These are phyloP conservation scores for Scytalidium sp. DNA, from an alignment of 2,329 filamentous ascomycete species.

Conservation along the genomic window DNA sequence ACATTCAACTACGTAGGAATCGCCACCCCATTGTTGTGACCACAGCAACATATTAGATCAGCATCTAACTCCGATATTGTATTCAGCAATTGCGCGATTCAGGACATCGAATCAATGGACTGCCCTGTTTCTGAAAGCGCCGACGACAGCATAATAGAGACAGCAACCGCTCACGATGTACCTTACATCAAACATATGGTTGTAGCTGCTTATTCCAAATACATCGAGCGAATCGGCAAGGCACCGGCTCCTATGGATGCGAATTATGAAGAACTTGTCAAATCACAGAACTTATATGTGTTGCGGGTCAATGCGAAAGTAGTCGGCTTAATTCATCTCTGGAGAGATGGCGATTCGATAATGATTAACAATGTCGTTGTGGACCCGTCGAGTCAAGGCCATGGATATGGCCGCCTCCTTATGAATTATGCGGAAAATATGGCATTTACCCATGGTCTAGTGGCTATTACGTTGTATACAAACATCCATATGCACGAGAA, in stretches of 20 bases:
- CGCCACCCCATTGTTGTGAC: no score
- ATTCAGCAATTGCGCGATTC: neutral
- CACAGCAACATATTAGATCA: no score
- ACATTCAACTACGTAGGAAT: no score
- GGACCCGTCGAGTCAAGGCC: slow-evolving; percentile 13
- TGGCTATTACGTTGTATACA: slow-evolving; percentile 15
- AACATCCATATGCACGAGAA: slow-evolving; percentile 23
- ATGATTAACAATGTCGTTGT: slow-evolving; percentile 21
- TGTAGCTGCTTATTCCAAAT: slow-evolving; percentile 30
- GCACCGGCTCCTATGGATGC: slow-evolving; percentile 33
- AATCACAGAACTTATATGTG: slow-evolving; percentile 21
- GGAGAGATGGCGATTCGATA: slow-evolving; percentile 4
- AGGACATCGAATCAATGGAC: neutral
- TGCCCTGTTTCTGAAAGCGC: neutral
- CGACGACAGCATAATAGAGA: neutral
- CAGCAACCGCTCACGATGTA: slow-evolving; percentile 25
- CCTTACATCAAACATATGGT: slow-evolving; percentile 29
- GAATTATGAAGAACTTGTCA: slow-evolving; percentile 30
- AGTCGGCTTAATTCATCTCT: slow-evolving; percentile 28
- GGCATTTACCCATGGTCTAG: slow-evolving; percentile 8
- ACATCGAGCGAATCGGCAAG: slow-evolving; percentile 32
- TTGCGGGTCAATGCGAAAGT: slow-evolving; percentile 12
- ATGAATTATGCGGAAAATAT: slow-evolving; percentile 16
- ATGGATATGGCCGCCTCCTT: slow-evolving; percentile 18
- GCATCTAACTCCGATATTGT: no score